Percentiles rank a stretch among this genome's conserved stretches.
Conservation (phyloP, 768 basidiomycete species). For the Tylopilus balloui region DNA sequence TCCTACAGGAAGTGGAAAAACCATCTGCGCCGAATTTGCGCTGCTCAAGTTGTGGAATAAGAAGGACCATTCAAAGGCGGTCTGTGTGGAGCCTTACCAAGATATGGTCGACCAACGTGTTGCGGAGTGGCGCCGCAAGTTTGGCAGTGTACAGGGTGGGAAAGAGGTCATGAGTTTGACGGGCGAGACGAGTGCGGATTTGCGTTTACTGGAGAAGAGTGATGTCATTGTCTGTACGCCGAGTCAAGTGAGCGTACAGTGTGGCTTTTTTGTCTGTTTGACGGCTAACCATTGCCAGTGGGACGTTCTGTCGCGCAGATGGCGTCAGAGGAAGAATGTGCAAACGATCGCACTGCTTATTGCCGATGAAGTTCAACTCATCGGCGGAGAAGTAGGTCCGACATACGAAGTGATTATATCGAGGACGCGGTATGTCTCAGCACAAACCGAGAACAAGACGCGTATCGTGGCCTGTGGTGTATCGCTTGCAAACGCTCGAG, state of each 20-base stretch:
- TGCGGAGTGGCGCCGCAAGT: conserved; percentile 84
- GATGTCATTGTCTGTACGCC: conserved; percentile 96
- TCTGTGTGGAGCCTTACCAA: conserved; percentile 95
- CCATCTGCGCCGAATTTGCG: conserved; percentile 95
- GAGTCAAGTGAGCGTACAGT: conserved; percentile 57
- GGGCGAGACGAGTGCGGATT: conserved; percentile 89
- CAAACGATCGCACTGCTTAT: conserved; percentile 91
- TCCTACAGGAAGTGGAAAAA: conserved; percentile 96
- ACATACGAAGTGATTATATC: conserved; percentile 97
- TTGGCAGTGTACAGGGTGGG: conserved; percentile 75
- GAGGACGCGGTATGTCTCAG: conserved; percentile 92
- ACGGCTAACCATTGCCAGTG: conserved; percentile 48
- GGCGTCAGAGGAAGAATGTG: conserved; percentile 96
- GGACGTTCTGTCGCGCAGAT: conserved; percentile 91
- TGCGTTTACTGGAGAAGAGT: conserved; percentile 83
- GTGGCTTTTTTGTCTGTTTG: not conserved
- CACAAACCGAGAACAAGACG: conserved; percentile 88
- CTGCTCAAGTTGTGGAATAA: conserved; percentile 94
- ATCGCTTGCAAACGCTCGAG: conserved; percentile 91
- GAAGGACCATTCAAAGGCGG: conserved; percentile 72
- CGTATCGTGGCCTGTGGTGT: conserved; percentile 94
- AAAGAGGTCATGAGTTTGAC: conserved; percentile 94
- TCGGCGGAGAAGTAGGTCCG: conserved; percentile 92
- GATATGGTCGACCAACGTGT: conserved; percentile 96
- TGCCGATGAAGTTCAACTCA: conserved; percentile 91